phyloP scores from a whole-genome alignment of 179 eudicot genomes.

The Beta corolliflora region DNA sequence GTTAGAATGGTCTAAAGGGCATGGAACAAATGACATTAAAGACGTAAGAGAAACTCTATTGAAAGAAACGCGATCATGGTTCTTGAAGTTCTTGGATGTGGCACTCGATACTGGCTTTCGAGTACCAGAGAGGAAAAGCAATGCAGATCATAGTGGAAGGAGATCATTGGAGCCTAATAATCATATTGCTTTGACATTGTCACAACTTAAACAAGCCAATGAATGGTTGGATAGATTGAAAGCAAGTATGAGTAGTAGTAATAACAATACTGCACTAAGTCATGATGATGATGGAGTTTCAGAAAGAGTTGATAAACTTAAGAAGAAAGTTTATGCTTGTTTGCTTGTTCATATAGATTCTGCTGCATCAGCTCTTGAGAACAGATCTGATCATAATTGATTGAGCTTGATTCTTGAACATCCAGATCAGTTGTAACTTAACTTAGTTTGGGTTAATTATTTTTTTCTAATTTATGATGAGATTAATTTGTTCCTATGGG shows the following conservation, averaged over 20 bases:
- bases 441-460: neutral
- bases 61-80: conserved; percentile 69
- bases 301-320: conserved; percentile 62
- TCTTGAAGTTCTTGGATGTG: conserved; percentile 66
- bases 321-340: conserved; percentile 77
- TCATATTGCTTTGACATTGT: conserved; percentile 63
- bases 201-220: conserved; percentile 74
- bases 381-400: conserved; percentile 37
- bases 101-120: conserved; percentile 73
- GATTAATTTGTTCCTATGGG: neutral
- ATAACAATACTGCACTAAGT: neutral
- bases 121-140: conserved; percentile 20
- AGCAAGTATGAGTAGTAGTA: conserved; percentile 5
- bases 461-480: neutral
- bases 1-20: conserved; percentile 76
- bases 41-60: conserved; percentile 50
- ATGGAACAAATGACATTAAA: conserved; percentile 48
- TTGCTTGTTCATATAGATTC: conserved; percentile 84
- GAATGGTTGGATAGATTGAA: conserved; percentile 61
- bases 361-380: conserved; percentile 82
- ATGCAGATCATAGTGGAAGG: conserved; percentile 16
- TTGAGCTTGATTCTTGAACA: neutral
- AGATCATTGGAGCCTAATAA: conserved; percentile 40
- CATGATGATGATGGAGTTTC: conserved; percentile 37
- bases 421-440: neutral